Evolutionary conservation across 1,284 basidiomycete genomes (phyloP).

Genomic region (Ustilago loliicola): DNA sequence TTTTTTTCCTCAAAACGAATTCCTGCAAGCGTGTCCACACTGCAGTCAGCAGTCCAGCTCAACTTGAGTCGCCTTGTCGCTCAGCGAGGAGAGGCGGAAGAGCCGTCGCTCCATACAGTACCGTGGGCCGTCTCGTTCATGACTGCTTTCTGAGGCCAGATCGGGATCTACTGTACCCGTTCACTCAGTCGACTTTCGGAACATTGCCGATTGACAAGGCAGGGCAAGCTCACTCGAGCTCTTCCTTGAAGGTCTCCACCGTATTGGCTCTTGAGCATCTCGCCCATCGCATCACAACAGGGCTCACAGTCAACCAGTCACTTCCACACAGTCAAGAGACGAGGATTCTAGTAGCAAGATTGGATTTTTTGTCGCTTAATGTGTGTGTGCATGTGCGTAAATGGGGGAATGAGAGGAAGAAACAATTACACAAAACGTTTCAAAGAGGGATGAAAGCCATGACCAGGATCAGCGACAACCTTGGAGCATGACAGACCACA

Average conservation of each 20-base stretch:
- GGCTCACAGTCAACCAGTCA: too few species aligned
- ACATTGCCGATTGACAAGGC: background rate
- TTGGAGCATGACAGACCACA: constrained; percentile 24
- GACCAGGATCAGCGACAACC: constrained; percentile 27
- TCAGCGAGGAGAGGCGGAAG: too few species aligned
- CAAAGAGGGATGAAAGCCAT: constrained; percentile 8
- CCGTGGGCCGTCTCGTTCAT: too few species aligned
- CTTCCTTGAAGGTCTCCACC: too few species aligned
- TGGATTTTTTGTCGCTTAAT: constrained; percentile 41
- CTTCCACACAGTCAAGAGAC: background rate
- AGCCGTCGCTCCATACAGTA: too few species aligned
- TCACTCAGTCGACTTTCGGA: background rate
- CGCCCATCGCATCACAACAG: too few species aligned
- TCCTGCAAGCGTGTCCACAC: background rate
- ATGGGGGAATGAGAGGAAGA: constrained; percentile 19
- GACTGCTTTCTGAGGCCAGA: too few species aligned
- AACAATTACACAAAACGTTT: constrained; percentile 50
- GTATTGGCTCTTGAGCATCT: too few species aligned
- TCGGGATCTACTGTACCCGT: too few species aligned
- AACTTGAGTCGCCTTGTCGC: background rate
- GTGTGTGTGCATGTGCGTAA: constrained; percentile 31
- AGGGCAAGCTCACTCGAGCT: too few species aligned
- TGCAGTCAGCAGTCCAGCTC: background rate
- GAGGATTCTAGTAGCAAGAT: constrained; percentile 38
- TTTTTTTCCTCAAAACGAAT: background rate